Evolutionary conservation across 768 basidiomycete species (phyloP), one percentile per base, ranked within the genome.

Genomic region (Panus rudis): DNA sequence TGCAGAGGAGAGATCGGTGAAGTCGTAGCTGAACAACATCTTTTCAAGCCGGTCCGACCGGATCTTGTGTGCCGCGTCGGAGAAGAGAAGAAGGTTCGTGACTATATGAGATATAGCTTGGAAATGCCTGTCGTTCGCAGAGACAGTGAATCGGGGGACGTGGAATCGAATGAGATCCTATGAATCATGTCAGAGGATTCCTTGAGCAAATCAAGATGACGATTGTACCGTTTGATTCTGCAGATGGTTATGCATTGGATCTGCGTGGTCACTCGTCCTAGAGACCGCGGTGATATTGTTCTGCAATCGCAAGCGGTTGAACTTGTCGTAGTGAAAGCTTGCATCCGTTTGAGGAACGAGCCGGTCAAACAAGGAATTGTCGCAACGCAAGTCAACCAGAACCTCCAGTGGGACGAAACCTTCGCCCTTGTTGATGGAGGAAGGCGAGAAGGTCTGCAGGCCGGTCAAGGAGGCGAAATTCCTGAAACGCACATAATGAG

Each of bases 261-360:
- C 55, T 11, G 46, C 22, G 14, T 44, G 63, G n/a, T 76, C 70
- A 7, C 60, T 52, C 13, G 66, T 59, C 10, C 57, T 60, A n/a
- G 63, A 58, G 24, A 70, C 67, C 10, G 78, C 75, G 24, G 81
- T 79, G 23, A 82, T 64, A 48, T 76, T 79, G 51, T 81, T 89
- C 33, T 82, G 81, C 40, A 92, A 66, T 26, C 93, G 81, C 7
- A 96, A 73, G 31, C 84, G 82, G 63, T 98, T 98, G 69, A 94
- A 94, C 59, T 89, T 92, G 71, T 97, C 93, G 58, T 92, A 91
- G 37, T 81, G 84, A 48, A 94, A 78, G 4, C 74, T 79, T 1
- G 86, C 87, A 45, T 88, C 79, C 0, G 92, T 90, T 61, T 90
- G 87, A 3, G 90, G 86, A 5, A 97, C 86, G 28, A 98, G 72